Conservation (phyloP, 164 flowering plant species). For the Magnolia sinica region DNA sequence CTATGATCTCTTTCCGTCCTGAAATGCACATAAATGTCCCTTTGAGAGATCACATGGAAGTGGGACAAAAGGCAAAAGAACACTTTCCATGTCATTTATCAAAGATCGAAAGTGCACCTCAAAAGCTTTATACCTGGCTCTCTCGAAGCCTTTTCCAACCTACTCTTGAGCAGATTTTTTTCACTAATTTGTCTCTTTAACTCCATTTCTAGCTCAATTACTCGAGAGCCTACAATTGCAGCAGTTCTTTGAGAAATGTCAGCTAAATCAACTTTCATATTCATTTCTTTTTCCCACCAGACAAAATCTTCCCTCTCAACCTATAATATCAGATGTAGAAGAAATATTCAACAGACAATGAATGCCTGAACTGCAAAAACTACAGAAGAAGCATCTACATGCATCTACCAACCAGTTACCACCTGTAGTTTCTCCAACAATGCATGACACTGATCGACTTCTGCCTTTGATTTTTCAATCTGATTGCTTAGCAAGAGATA, state of each 20-base stretch:
- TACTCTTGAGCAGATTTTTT: constrained; percentile 48
- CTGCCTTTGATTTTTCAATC: constrained; percentile 72
- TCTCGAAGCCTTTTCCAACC: constrained; percentile 62
- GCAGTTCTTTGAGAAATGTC: constrained; percentile 62
- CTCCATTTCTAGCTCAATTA: constrained; percentile 48
- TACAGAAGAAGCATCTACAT: constrained; percentile 23
- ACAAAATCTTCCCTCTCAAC: constrained; percentile 65
- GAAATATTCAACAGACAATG: constrained; percentile 17
- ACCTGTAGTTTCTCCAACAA: constrained; percentile 88
- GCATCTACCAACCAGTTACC: constrained; percentile 55
- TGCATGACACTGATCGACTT: constrained; percentile 53
- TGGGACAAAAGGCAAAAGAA: neutral
- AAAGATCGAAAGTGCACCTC: neutral
- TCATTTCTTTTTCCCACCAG: constrained; percentile 77
- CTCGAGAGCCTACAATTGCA: constrained; percentile 46
- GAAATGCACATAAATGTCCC: constrained; percentile 15
- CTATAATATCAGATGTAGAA: constrained; percentile 30
- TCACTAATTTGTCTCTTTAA: constrained; percentile 52
- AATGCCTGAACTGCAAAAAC: constrained; percentile 6
- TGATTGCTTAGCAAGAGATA: constrained; percentile 53
- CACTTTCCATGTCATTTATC: neutral
- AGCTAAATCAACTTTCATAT: constrained; percentile 64
- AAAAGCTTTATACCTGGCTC: constrained; percentile 60
- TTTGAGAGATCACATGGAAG: neutral
- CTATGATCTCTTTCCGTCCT: constrained; percentile 88